Percentiles rank a stretch among this genome's conserved stretches.
These are phyloP conservation scores for Blastobotrys capitulatus DNA, from an alignment of 1,139 yeast species.

Conservation along the genomic window DNA sequence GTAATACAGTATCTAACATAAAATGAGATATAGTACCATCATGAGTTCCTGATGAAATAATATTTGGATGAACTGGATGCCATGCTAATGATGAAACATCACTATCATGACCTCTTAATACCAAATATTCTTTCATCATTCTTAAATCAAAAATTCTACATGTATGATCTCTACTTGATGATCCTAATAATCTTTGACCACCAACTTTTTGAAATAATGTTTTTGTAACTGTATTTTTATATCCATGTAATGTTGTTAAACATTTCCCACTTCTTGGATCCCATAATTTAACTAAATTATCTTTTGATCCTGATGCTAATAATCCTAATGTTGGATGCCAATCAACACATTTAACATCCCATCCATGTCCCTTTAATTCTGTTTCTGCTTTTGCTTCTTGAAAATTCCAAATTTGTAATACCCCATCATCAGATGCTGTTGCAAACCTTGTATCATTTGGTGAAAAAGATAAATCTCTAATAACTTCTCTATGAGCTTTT, in stretches of 20 bases:
- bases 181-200: slow-evolving; percentile 69
- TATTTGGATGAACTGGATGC: slow-evolving; percentile 85
- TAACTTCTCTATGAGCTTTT: slow-evolving; percentile 72
- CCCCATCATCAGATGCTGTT: slow-evolving; percentile 88
- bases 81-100: slow-evolving; percentile 84
- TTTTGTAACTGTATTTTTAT: slow-evolving; percentile 86
- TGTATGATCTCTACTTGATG: slow-evolving; percentile 84
- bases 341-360: slow-evolving; percentile 97
- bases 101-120: slow-evolving; percentile 73
- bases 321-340: slow-evolving; percentile 93
- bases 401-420: slow-evolving; percentile 89
- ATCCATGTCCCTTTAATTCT: slow-evolving; percentile 82
- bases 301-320: slow-evolving; percentile 66
- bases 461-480: slow-evolving; percentile 81
- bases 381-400: slow-evolving; percentile 84
- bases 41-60: slow-evolving; percentile 81
- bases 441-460: slow-evolving; percentile 89
- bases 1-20: slow-evolving; percentile 49
- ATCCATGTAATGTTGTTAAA: slow-evolving; percentile 79
- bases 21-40: slow-evolving; percentile 85
- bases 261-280: slow-evolving; percentile 86
- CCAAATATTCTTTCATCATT: slow-evolving; percentile 69
- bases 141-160: slow-evolving; percentile 83
- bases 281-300: slow-evolving; percentile 89
- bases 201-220: slow-evolving; percentile 68